Conservation (phyloP, 2,329 filamentous ascomycete species). For the Coniochaeta ligniaria region DNA sequence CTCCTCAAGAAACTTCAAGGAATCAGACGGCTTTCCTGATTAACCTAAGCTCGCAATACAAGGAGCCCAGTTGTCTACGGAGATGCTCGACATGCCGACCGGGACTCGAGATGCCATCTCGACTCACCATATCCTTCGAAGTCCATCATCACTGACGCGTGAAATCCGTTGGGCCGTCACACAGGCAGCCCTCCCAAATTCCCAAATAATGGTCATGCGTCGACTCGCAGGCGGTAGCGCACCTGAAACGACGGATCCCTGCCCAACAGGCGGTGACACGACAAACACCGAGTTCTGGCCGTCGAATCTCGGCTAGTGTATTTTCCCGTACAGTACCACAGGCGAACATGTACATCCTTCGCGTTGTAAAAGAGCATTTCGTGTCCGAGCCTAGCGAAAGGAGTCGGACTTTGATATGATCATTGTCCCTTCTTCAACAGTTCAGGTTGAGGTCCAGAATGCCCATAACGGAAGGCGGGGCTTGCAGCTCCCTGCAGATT, state of each 20-base stretch:
- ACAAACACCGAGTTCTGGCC: neutral
- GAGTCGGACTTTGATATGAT: neutral
- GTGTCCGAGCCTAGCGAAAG: neutral
- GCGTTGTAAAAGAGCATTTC: neutral
- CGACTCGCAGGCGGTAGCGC: neutral
- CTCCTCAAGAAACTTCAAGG: too few relatives aligned
- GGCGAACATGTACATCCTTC: neutral
- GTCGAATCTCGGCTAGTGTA: neutral
- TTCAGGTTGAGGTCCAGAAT: neutral
- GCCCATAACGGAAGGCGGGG: neutral
- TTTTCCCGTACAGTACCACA: neutral
- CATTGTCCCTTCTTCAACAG: neutral
- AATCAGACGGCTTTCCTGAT: too few relatives aligned
- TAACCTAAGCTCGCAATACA: too few relatives aligned
- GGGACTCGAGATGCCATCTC: too few relatives aligned
- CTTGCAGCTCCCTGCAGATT: neutral
- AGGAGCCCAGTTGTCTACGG: too few relatives aligned
- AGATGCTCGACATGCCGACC: too few relatives aligned
- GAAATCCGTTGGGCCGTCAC: neutral
- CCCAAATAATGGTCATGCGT: neutral
- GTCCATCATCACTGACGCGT: neutral
- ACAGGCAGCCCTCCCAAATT: neutral
- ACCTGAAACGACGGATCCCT: neutral
- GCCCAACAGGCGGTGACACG: constrained; percentile 5
- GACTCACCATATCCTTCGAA: neutral